Evolutionary conservation across 768 basidiomycete species (phyloP), one percentile per base, ranked within the genome.

Genomic region (Leucogyrophana mollusca): DNA sequence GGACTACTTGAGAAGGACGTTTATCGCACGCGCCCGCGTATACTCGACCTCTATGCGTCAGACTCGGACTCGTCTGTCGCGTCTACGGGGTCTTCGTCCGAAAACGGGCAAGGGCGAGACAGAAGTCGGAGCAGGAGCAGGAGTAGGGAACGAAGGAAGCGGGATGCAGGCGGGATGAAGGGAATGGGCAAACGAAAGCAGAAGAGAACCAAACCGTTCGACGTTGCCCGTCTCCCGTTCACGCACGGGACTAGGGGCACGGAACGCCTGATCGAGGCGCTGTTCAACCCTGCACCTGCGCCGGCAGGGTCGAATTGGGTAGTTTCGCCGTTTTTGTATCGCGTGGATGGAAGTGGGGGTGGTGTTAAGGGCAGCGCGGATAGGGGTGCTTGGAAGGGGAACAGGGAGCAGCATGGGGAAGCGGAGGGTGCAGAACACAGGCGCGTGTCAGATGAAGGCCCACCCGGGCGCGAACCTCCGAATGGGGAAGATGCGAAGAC

Each of bases 241-340:
- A 76, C 78, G 3, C 73, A 77, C 50, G 82, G 84, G 1, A 75
- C 82, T 2, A 77, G 77, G 41, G 79, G 80, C 11, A 90, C 87
- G 0, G 87, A 87, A 59, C 72, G 72, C 30, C 73, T 91, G 34
- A 90, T 90, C 57, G 89, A 91, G 45, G 81, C 85, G 4, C 61
- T 91, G 20, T 91, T 91, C 60, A 91, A 91, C 55, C 88, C 89
- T 2, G 73, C 73, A 2, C 74, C 72, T 2, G 77, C 67, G 2
- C 53, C 53, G 4, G 49, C 45, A 1, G 40, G 20, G 25, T 48
- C n/a, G n/a, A n/a, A n/a, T n/a, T n/a, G n/a, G n/a, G n/a, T 47
- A 33, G 49, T 65, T 16, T 63, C 56, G 4, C 71, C 69, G 4
- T 71, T 72, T 50, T 72, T 71, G 6, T 71, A 67, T 44, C 66